Conservation (phyloP, 2,329 filamentous ascomycete genomes). For the Fusarium chlamydosporum region DNA sequence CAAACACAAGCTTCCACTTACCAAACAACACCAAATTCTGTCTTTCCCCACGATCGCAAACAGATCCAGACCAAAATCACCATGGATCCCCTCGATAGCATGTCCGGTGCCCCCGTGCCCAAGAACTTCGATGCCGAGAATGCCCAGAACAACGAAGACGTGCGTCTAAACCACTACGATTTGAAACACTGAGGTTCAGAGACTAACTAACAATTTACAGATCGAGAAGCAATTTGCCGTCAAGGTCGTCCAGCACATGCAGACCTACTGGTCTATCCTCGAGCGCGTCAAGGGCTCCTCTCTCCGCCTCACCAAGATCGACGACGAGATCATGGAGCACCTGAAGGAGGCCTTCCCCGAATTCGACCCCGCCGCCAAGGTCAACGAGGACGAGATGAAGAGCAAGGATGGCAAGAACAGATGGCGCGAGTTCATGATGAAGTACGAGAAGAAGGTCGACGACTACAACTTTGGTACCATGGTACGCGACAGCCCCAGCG, state of each 20-base stretch:
- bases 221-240: constrained; percentile 99
- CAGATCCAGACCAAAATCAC: neutral
- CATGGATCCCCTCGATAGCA: constrained; percentile 59
- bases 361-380: constrained; percentile 83
- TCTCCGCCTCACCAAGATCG: constrained; percentile 90
- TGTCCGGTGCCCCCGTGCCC: constrained; percentile 59
- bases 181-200: neutral
- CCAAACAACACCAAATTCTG: constrained; percentile 7
- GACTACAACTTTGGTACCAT: constrained; percentile 99
- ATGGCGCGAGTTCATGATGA: constrained; percentile 95
- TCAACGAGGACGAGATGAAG: constrained; percentile 97
- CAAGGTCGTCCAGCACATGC: constrained; percentile 96
- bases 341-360: constrained; percentile 92
- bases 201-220: constrained; percentile 60
- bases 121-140: constrained; percentile 72
- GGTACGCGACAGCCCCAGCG: constrained; percentile 81
- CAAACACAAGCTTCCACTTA: constrained; percentile 14
- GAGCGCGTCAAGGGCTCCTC: constrained; percentile 90
- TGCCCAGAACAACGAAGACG: constrained; percentile 69
- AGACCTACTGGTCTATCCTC: constrained; percentile 97
- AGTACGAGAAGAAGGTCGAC: constrained; percentile 93
- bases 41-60: neutral
- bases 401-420: constrained; percentile 93
- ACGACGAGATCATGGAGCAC: constrained; percentile 94
- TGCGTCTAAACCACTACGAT: constrained; percentile 54